Conservation (phyloP, 1,284 basidiomycete species). For the Uromyces viciae-fabae region DNA sequence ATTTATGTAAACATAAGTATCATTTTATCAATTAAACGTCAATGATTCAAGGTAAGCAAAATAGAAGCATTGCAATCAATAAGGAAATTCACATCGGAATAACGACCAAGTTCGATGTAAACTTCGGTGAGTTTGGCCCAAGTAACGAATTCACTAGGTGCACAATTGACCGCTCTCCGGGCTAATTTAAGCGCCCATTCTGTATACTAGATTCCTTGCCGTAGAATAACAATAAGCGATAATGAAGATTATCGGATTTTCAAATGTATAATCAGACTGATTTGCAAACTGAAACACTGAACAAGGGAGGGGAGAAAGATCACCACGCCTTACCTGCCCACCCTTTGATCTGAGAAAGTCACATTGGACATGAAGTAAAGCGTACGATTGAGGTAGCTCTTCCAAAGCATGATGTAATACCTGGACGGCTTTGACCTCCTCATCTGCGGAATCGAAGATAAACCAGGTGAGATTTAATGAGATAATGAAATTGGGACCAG, state of each 20-base stretch:
- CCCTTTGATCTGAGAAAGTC: constrained; percentile 82
- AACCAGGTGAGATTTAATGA: neutral
- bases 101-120: constrained; percentile 84
- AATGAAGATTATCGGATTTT: neutral
- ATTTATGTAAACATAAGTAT: no score
- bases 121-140: constrained; percentile 97
- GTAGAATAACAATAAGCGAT: constrained; percentile 10
- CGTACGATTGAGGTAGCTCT: constrained; percentile 83
- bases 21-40: no score
- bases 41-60: neutral
- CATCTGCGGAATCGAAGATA: constrained; percentile 64
- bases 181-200: constrained; percentile 92
- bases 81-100: constrained; percentile 64
- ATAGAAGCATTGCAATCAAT: neutral
- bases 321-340: constrained; percentile 45
- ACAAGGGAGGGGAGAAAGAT: neutral
- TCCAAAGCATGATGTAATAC: constrained; percentile 82
- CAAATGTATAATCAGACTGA: neutral
- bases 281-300: neutral
- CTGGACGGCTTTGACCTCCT: constrained; percentile 96
- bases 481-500: no score
- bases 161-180: constrained; percentile 88
- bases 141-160: constrained; percentile 94
- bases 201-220: constrained; percentile 41
- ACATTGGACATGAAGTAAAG: constrained; percentile 86